Evolutionary conservation across 805 yeast genomes (phyloP).

Genomic region (fission yeast (Schizosaccharomyces pombe)): DNA sequence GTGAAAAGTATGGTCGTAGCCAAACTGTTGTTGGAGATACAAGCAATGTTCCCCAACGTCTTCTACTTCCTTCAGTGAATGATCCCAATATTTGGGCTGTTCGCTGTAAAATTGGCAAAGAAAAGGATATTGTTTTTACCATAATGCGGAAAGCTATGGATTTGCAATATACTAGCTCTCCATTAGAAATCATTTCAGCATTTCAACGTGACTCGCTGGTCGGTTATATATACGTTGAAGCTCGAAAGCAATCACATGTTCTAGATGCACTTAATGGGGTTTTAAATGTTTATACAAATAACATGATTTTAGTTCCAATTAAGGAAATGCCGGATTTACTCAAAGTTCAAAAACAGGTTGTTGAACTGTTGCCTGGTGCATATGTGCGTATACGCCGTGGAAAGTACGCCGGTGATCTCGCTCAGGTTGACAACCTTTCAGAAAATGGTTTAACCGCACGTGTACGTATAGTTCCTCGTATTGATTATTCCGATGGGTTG

Average conservation of each 20-base stretch:
- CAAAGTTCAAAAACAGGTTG: slow-evolving; percentile 74
- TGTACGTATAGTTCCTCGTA: slow-evolving; percentile 73
- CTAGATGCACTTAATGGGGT: slow-evolving; percentile 71
- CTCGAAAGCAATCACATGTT: slow-evolving; percentile 78
- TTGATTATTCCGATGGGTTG: slow-evolving; percentile 27
- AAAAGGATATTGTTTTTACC: slow-evolving; percentile 70
- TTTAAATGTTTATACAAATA: slow-evolving; percentile 54
- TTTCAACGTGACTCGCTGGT: slow-evolving; percentile 85
- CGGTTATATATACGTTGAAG: slow-evolving; percentile 86
- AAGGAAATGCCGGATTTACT: slow-evolving; percentile 83
- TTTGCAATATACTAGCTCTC: slow-evolving; percentile 45
- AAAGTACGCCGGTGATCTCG: slow-evolving; percentile 76
- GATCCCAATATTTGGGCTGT: slow-evolving; percentile 94
- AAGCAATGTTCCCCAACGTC: slow-evolving; percentile 75
- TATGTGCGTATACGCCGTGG: slow-evolving; percentile 83
- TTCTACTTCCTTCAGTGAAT: slow-evolving; percentile 80
- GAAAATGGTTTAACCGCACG: slow-evolving; percentile 93
- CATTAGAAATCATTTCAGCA: slow-evolving; percentile 67
- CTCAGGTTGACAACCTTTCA: slow-evolving; percentile 73
- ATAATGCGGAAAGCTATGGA: slow-evolving; percentile 65
- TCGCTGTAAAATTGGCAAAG: slow-evolving; percentile 78
- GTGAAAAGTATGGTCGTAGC: slow-evolving; percentile 75
- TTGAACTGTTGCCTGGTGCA: slow-evolving; percentile 72
- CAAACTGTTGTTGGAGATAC: slow-evolving; percentile 67
- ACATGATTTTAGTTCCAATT: slow-evolving; percentile 75